phyloP scores from a whole-genome alignment of 2,329 filamentous ascomycete species.

The Botrytis fabae region DNA sequence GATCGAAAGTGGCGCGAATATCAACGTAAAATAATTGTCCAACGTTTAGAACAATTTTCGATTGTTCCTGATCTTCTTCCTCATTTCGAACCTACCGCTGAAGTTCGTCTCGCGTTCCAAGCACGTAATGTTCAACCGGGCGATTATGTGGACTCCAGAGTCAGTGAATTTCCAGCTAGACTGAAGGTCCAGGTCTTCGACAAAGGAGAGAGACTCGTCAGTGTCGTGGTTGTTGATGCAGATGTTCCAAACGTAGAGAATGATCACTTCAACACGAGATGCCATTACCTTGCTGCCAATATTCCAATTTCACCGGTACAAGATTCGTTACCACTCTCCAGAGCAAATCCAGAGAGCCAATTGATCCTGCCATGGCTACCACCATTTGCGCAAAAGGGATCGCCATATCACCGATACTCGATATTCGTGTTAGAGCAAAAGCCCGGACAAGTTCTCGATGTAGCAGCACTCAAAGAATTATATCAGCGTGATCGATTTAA shows the following conservation, averaged over 20 bases:
- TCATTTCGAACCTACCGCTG: conserved; percentile 72
- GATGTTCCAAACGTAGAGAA: conserved; percentile 80
- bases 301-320: conserved; percentile 62
- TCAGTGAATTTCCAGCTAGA: conserved; percentile 72
- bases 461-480: conserved; percentile 55
- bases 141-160: conserved; percentile 70
- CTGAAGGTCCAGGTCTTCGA: conserved; percentile 86
- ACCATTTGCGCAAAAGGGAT: conserved; percentile 84
- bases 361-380: conserved; percentile 80
- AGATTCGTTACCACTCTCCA: conserved; percentile 64
- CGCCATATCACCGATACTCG: conserved; percentile 85
- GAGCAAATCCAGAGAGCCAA: conserved; percentile 58
- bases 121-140: conserved; percentile 71
- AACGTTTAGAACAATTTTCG: conserved; percentile 83
- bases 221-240: conserved; percentile 81
- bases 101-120: conserved; percentile 81
- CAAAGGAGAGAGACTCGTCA: conserved; percentile 76
- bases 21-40: conserved; percentile 74
- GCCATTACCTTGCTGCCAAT: conserved; percentile 83
- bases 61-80: conserved; percentile 87
- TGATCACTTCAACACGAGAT: conserved; percentile 77
- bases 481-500: conserved; percentile 68
- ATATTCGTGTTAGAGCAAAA: conserved; percentile 83
- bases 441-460: conserved; percentile 58
- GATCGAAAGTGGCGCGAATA: conserved; percentile 85